phyloP scores from a whole-genome alignment of 768 basidiomycete genomes.

The Hypholoma fasciculare region DNA sequence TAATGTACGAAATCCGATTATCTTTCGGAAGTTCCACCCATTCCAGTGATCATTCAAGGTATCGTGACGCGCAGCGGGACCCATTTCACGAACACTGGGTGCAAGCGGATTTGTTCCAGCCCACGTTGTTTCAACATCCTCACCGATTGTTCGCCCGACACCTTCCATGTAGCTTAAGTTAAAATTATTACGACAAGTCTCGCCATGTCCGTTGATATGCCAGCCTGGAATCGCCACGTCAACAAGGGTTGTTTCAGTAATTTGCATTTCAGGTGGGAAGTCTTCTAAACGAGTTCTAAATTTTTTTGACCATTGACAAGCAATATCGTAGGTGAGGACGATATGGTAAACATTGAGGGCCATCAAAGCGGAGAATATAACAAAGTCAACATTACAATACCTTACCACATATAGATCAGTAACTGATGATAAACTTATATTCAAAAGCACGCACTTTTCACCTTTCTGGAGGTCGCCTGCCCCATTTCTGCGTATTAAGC shows the following conservation, averaged over 20 bases:
- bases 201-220: conserved; percentile 23
- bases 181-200: conserved; percentile 26
- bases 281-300: too few relatives aligned
- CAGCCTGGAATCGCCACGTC: conserved; percentile 32
- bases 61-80: conserved; percentile 28
- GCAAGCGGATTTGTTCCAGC: conserved; percentile 28
- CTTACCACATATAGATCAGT: too few relatives aligned
- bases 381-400: conserved; percentile 16
- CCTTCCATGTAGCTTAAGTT: conserved; percentile 29
- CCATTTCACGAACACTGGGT: conserved; percentile 36
- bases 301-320: conserved; percentile 13
- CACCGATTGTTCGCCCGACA: conserved; percentile 25
- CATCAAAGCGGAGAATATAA: conserved; percentile 3
- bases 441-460: conserved; percentile 14
- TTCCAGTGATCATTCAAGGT: conserved; percentile 36
- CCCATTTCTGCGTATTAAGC: conserved; percentile 13
- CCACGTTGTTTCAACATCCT: conserved; percentile 40
- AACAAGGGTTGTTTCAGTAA: neutral
- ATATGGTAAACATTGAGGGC: neutral
- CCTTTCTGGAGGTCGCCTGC: conserved; percentile 24
- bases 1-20: conserved; percentile 13
- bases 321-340: conserved; percentile 16
- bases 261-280: too few relatives aligned
- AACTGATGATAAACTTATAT: too few relatives aligned
- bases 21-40: conserved; percentile 35